phyloP scores from a whole-genome alignment of 768 basidiomycete genomes.

The Hebeloma cylindrosporum region DNA sequence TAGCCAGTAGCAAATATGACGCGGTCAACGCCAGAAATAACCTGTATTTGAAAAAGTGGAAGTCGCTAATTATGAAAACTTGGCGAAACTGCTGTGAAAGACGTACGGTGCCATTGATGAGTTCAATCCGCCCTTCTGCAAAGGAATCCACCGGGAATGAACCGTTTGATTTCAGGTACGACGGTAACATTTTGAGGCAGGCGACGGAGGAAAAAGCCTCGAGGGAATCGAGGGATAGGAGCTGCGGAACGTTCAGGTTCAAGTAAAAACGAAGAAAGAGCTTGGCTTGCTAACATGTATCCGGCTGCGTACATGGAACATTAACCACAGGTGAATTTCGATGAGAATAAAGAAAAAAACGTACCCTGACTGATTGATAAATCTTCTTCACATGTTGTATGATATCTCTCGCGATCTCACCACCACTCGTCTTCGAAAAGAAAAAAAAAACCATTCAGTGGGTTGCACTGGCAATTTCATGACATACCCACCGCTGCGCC shows the following conservation, averaged over 20 bases:
- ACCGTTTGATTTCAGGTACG: conserved; percentile 40
- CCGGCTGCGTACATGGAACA: not conserved
- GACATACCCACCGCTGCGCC: conserved; percentile 38
- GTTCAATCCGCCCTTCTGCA: conserved; percentile 32
- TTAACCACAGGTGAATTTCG: not conserved
- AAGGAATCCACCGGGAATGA: conserved; percentile 23
- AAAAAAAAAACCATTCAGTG: conserved; percentile 22
- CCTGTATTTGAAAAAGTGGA: conserved; percentile 9
- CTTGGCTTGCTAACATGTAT: conserved; percentile 4
- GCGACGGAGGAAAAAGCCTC: conserved; percentile 20
- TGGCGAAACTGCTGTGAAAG: not conserved
- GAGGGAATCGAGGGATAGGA: conserved; percentile 13
- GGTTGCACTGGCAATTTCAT: conserved; percentile 42
- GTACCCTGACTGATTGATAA: conserved; percentile 30
- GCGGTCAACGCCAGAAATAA: conserved; percentile 34
- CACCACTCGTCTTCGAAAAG: conserved; percentile 31
- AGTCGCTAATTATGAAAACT: not conserved
- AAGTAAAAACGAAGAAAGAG: not conserved
- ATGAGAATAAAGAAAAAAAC: not conserved
- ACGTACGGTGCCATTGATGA: conserved; percentile 39
- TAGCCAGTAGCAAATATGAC: conserved; percentile 44
- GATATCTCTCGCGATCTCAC: conserved; percentile 37
- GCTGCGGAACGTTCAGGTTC: not conserved
- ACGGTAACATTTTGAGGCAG: conserved; percentile 36
- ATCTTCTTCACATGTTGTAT: conserved; percentile 31